phyloP scores from a whole-genome alignment of 441 rosid genomes.

The Pelargonium citronellum region DNA sequence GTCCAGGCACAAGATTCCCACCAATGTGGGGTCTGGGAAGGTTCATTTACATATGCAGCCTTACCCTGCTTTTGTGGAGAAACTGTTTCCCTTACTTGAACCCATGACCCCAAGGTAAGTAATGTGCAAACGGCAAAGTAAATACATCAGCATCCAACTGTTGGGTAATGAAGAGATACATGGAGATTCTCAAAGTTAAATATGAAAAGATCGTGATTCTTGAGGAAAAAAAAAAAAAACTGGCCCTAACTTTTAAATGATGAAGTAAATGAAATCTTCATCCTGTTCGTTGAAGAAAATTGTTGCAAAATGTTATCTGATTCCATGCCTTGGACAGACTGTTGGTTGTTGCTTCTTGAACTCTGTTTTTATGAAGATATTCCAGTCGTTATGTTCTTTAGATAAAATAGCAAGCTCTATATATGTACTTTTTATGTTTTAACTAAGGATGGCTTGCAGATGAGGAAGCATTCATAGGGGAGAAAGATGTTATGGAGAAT shows the following conservation, averaged over 20 bases:
- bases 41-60: not conserved
- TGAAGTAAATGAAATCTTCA: not conserved
- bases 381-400: not conserved
- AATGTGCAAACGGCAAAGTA: not conserved
- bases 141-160: not conserved
- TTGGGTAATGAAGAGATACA: not conserved
- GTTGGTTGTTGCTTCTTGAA: not conserved
- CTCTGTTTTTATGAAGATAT: not conserved
- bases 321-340: not conserved
- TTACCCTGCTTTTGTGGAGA: not conserved
- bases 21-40: not conserved
- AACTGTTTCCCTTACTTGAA: not conserved
- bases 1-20: not conserved
- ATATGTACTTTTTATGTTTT: conserved; percentile 19
- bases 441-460: conserved; percentile 9
- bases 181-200: not conserved
- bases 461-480: conserved; percentile 31
- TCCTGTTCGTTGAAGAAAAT: not conserved
- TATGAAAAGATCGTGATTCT: no score
- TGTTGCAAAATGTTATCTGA: not conserved
- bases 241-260: no score
- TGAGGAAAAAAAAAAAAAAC: no score
- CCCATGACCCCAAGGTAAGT: not conserved
- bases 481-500: conserved; percentile 33
- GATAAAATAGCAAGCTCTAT: not conserved